Base-by-base conservation (phyloP, 1,284 basidiomycete genomes). In the Gymnopus androsaceus region DNA sequence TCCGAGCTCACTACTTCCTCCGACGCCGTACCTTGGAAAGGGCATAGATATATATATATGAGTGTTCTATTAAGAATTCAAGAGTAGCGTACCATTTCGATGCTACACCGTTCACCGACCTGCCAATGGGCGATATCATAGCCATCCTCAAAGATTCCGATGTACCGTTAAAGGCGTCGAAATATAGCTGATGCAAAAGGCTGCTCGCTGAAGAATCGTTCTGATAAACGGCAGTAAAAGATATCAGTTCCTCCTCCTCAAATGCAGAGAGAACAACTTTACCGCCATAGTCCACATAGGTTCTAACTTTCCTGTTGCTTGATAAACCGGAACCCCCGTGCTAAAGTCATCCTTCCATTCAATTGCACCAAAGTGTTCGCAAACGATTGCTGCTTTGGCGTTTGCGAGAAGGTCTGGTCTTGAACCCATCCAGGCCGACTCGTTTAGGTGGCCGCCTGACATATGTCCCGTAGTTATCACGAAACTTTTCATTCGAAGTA, bases 231-330 rank as follows among this genome's bases (percentile, higher is more conserved):
- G 8, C 21, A 3, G 28, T 19, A 30, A 46, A 46, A 17, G 8
- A 36, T 6, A 25, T 15, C 19, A 2, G 30, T 38, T 38, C 17
- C 4, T 31, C 21, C 4, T n/a, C 4, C 19, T n/a, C 14, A 6
- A 48, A 17, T 5, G 21, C 21, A n/a, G 12, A 27, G 27, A 54
- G 8, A 54, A 23, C 3, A 40, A 8, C 15, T 17, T 17, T 31
- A 61, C 67, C 66, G 61, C 67, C 67, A 68, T 69, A 4, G 67
- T 69, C 67, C 67, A 69, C 67, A 69, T 69, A 0, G 67, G 67
- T 46, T 68, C 67, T 25, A 68, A 48, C 6, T 55, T 58, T 17
- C 66, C 67, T 1, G 67, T 68, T 9, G 68, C 40, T 44, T 63
- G 49, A 55, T 65, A 69, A 31, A 64, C 60, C 0, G 63, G 62